Base-by-base conservation (phyloP, 768 basidiomycete species). In the Tricholoma hemisulphureum region DNA sequence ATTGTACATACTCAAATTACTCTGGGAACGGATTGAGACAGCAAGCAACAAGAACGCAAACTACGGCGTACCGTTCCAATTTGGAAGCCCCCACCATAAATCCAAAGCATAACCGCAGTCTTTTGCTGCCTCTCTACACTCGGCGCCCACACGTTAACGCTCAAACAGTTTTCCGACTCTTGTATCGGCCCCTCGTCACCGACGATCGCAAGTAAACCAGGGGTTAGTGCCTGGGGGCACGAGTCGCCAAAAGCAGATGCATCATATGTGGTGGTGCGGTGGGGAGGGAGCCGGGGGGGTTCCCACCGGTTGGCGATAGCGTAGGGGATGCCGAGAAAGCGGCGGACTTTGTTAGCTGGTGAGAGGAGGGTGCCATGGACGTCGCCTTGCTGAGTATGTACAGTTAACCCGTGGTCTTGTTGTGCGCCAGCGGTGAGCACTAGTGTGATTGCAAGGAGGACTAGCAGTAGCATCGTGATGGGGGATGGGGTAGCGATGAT, bases 101-200 rank as follows among this genome's bases (percentile, higher is more conserved):
- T 70, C 73, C 71, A 75, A 13, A 74, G 18, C 34, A 77, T 55
- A 11, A 75, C 73, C 8, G 74, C 72, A 1, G 73, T 70, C 13
- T 56, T 58, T 55, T 75, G 74, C 41, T 69, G 68, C 32, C 74
- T 63, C 3, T 41, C 20, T 3, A 61, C 23, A 29, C 63, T 71
- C 11, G 75, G 75, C 10, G 72, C 63, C 75, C 75, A 77, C 20
- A 78, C 65, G 55, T 77, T 78, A 41, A 75, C 63, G 18, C 57
- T 73, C 26, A 74, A 51, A 48, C 77, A 78, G 18, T 69, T 60
- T 58, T 78, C 77, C 2, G 70, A 70, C 31, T 71, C 70, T 7
- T n/a, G 62, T 2, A 71, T 61, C 32, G 64, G 50, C 10, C 66
- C 60, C n/a, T n/a, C n/a, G n/a, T n/a, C n/a, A n/a, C n/a, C n/a